phyloP scores from a whole-genome alignment of 140 eudicot species.

The Cichorium intybus region DNA sequence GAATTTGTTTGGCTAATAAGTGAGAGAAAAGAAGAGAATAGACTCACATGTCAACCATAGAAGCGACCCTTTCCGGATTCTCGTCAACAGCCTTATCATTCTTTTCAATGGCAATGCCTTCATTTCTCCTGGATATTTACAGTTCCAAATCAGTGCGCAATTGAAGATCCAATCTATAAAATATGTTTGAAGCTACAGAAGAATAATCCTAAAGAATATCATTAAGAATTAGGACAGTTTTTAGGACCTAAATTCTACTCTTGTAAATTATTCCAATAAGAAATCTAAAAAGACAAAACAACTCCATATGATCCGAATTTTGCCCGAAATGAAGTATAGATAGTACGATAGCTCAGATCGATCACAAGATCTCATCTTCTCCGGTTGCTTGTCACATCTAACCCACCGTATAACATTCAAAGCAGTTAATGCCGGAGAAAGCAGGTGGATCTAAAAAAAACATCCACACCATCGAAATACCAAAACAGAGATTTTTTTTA shows the following conservation, averaged over 20 bases:
- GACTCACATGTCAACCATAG: constrained; percentile 74
- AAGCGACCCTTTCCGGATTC: constrained; percentile 60
- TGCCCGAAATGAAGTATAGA: constrained; percentile 6
- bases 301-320: constrained; percentile 3
- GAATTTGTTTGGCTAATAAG: constrained; percentile 16
- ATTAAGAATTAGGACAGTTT: background rate
- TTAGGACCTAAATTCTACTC: background rate
- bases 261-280: background rate
- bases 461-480: background rate
- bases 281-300: background rate
- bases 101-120: constrained; percentile 41
- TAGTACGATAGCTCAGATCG: background rate
- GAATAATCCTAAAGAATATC: background rate
- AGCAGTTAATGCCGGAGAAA: constrained; percentile 19
- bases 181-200: background rate
- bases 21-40: constrained; percentile 27
- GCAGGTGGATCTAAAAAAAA: constrained; percentile 19
- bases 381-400: background rate
- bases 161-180: background rate
- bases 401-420: constrained; percentile 12
- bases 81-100: constrained; percentile 56
- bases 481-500: background rate
- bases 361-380: constrained; percentile 16
- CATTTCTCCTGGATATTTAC: constrained; percentile 40
- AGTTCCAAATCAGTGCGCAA: background rate